Evolutionary conservation across 345 rosid species (phyloP).

Genomic region (Hibiscus trionum): DNA sequence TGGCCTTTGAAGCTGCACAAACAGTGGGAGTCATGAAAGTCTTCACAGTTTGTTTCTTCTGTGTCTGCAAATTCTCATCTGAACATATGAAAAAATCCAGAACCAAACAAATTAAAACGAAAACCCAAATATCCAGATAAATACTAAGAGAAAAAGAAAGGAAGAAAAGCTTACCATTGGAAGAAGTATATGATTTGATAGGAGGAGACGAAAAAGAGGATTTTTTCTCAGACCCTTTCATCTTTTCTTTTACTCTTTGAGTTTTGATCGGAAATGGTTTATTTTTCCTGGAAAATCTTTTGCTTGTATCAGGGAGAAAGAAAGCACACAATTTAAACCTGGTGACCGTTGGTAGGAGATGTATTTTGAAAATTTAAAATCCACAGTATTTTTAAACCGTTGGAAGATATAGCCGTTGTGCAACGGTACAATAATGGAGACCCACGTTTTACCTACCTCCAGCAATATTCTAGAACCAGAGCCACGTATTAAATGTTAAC

Average conservation of each 20-base stretch:
- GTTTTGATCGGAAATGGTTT: not conserved
- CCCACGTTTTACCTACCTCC: not conserved
- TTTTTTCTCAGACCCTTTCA: constrained; percentile 15
- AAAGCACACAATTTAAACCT: not conserved
- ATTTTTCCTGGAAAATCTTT: not conserved
- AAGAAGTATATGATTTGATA: not conserved
- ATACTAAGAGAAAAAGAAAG: not conserved
- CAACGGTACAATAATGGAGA: not conserved
- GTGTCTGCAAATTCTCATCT: constrained; percentile 29
- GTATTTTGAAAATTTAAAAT: not conserved
- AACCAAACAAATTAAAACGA: not conserved
- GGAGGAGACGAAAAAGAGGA: constrained; percentile 7
- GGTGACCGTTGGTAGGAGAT: constrained; percentile 4
- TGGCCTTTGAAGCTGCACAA: constrained; percentile 28
- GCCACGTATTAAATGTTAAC: not conserved
- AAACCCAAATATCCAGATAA: not conserved
- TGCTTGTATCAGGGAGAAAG: not conserved
- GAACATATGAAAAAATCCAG: constrained; percentile 2
- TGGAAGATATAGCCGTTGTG: not conserved
- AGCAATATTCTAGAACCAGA: not conserved
- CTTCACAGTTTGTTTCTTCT: constrained; percentile 17
- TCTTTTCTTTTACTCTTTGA: not conserved
- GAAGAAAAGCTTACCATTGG: constrained; percentile 12
- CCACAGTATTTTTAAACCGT: not conserved
- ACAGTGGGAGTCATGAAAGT: constrained; percentile 28